phyloP scores from a whole-genome alignment of 139 green algal genomes.

The Chlamydomonas schloesseri region DNA sequence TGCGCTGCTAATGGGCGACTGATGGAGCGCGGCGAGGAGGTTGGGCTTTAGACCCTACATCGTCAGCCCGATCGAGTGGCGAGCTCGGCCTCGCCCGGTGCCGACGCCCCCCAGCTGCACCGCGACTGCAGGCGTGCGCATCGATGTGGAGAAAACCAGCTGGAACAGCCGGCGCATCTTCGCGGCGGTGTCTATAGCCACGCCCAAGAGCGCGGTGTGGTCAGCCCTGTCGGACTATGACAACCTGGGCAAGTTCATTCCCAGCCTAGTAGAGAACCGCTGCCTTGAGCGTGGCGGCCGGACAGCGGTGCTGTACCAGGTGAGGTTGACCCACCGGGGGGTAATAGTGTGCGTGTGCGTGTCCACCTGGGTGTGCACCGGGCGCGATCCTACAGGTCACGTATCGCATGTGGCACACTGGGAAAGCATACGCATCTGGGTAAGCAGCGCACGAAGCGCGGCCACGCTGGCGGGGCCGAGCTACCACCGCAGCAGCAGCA shows the following conservation, averaged over 20 bases:
- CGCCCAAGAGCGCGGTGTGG: slow-evolving; percentile 74
- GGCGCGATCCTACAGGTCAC: no score
- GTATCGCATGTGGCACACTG: no score
- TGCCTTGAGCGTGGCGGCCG: slow-evolving; percentile 65
- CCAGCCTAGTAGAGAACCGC: slow-evolving; percentile 80
- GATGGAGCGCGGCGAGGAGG: no score
- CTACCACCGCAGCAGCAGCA: no score
- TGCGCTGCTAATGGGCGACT: no score
- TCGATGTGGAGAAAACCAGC: slow-evolving; percentile 66
- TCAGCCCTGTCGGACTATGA: slow-evolving; percentile 82
- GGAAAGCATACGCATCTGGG: no score
- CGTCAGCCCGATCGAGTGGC: no score
- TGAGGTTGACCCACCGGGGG: slow-evolving; percentile 19
- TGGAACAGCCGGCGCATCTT: slow-evolving; percentile 73
- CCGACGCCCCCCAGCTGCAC: no score
- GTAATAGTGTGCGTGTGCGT: neutral
- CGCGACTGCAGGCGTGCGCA: slow-evolving; percentile 30
- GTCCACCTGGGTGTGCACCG: neutral
- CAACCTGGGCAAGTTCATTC: slow-evolving; percentile 78
- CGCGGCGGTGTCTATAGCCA: slow-evolving; percentile 66
- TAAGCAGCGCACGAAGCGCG: no score
- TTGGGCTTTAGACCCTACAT: no score
- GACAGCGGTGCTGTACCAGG: slow-evolving; percentile 63
- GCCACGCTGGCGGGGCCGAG: no score
- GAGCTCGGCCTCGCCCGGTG: no score